Base-by-base conservation (phyloP, 2,329 filamentous ascomycete species). In the Fusarium begoniae region DNA sequence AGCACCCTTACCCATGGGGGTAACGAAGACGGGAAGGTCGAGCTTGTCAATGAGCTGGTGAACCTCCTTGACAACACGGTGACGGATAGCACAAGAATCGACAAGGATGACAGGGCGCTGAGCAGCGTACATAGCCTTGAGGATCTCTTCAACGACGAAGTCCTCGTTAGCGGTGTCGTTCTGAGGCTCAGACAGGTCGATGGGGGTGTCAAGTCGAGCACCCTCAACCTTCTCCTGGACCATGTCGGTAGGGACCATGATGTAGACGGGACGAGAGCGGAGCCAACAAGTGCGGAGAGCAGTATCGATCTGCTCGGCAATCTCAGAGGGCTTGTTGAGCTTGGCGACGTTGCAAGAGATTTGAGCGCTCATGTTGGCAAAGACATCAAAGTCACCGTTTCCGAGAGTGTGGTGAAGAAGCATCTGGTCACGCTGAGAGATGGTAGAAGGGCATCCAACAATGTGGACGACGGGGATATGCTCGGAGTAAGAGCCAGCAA, bases 1-100 rank as follows among this genome's bases (percentile, higher is more conserved):
- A 26, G 93, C 93, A 24, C 94, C 90, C 84, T 97, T 97, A 53
- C 94, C 94, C 93, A 97, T 97, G 6, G 94, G 94, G 1, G 94
- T 93, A n/a, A 95, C 93, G 77, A 96, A 97, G 0, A 93, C 92
- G 9, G 95, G 94, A 13, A 97, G 85, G 8, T 90, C 86, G 2
- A 93, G 93, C 81, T 92, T 93, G 69, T 91, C 86, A 58, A 97
- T 85, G 22, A 98, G 85, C 13, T 89, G 88, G 75, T 93, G 90
- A 24, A 94, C 90, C 81, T 96, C 94, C 2, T 90, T 82, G 3
- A 95, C 82, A 22, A 93, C 92, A 47, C 91, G 87, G 79, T 96
- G 93, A 40, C 94, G 90, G 73, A 95, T 91, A 17, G 94, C 92
- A 78, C 94, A 96, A 40, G 93, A 93, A 81, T 98, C 95, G 11